phyloP scores from a whole-genome alignment of 768 basidiomycete species.

The Aureoboletus auriporus region DNA sequence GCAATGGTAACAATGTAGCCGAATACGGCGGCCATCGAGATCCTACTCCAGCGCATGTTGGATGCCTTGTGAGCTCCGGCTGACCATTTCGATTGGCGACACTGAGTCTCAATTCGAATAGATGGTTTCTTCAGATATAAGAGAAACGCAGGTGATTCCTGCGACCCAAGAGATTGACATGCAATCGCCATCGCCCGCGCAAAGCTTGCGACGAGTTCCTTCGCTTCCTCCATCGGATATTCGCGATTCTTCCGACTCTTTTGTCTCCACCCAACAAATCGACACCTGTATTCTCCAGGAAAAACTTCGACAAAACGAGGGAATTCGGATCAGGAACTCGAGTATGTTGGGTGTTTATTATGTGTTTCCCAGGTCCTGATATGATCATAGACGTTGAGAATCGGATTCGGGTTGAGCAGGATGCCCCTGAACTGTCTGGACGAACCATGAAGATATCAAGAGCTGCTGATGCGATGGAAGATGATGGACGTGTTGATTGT shows the following conservation, averaged over 20 bases:
- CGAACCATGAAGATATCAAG: conserved; percentile 3
- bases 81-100: neutral
- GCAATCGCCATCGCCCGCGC: conserved; percentile 20
- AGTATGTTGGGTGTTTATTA: conserved; percentile 44
- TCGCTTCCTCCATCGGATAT: conserved; percentile 29
- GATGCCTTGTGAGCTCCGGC: conserved; percentile 47
- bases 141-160: conserved; percentile 49
- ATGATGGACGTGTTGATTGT: conserved; percentile 51
- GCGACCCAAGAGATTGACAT: conserved; percentile 29
- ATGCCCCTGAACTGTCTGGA: neutral
- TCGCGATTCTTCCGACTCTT: conserved; percentile 12
- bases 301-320: conserved; percentile 8
- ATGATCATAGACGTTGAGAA: conserved; percentile 30
- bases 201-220: conserved; percentile 4
- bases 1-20: conserved; percentile 3
- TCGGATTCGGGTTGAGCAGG: conserved; percentile 17
- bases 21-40: conserved; percentile 51
- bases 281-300: neutral
- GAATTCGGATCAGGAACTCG: conserved; percentile 27
- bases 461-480: conserved; percentile 13
- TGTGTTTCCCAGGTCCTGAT: neutral
- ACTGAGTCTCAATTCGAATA: conserved; percentile 5
- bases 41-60: conserved; percentile 48
- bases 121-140: conserved; percentile 30
- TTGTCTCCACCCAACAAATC: conserved; percentile 25